phyloP scores from a whole-genome alignment of 2,329 filamentous ascomycete genomes.

The Verticillium isaacii region DNA sequence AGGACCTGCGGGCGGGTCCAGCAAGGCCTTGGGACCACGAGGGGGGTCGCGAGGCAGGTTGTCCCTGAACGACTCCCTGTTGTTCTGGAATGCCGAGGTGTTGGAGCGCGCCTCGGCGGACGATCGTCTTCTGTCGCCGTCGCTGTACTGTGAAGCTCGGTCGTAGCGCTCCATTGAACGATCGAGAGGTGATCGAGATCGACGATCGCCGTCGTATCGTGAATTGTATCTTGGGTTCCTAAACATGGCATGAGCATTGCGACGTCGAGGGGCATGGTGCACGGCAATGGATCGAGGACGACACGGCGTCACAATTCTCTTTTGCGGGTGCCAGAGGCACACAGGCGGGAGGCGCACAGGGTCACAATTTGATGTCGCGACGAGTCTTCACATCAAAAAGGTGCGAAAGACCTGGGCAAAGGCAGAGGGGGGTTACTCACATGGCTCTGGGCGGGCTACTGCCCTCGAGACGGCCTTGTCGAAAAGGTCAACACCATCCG shows the following conservation, averaged over 20 bases:
- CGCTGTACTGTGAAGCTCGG: constrained; percentile 47
- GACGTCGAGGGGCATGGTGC: not conserved
- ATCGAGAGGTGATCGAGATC: constrained; percentile 62
- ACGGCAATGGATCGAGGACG: not conserved
- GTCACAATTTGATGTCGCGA: not conserved
- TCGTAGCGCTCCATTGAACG: constrained; percentile 65
- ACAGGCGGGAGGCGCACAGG: not conserved
- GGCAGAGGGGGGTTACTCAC: constrained; percentile 7
- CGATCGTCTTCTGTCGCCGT: constrained; percentile 67
- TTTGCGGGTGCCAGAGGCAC: not conserved
- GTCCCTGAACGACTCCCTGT: constrained; percentile 49
- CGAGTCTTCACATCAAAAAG: not conserved
- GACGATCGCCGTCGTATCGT: constrained; percentile 59
- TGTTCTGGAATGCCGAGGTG: constrained; percentile 55
- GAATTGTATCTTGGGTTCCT: constrained; percentile 53
- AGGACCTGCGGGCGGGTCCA: constrained; percentile 64
- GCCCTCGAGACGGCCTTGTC: constrained; percentile 12
- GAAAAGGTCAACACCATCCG: constrained; percentile 12
- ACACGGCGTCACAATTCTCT: not conserved
- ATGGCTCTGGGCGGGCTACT: constrained; percentile 14
- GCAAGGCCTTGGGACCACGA: constrained; percentile 73
- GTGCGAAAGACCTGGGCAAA: constrained; percentile 1
- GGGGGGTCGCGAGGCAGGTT: constrained; percentile 61
- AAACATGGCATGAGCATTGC: constrained; percentile 14
- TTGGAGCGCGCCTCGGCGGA: constrained; percentile 53